Evolutionary conservation across 768 basidiomycete genomes (phyloP).

Genomic region (Suillus occidentalis): DNA sequence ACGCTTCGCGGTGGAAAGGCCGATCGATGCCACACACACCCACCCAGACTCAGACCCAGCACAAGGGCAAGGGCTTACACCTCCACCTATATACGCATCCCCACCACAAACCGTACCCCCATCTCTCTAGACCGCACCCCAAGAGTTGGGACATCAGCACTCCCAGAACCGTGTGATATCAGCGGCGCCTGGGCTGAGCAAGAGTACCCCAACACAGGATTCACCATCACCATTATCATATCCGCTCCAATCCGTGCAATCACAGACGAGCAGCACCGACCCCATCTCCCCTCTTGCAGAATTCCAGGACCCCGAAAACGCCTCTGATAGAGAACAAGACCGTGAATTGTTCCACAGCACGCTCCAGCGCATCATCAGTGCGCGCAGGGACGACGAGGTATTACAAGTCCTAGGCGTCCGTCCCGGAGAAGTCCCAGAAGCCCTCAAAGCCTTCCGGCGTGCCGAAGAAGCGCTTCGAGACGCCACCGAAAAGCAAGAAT

Average conservation of each 20-base stretch:
- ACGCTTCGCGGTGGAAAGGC: background rate
- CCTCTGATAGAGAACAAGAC: background rate
- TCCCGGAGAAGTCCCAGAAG: background rate
- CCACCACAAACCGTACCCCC: no score
- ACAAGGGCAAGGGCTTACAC: background rate
- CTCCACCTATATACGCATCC: background rate
- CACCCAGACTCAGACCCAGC: no score
- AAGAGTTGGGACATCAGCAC: background rate
- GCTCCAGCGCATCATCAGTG: background rate
- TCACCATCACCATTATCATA: no score
- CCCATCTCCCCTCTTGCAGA: background rate
- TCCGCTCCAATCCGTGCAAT: background rate
- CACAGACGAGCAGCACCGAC: background rate
- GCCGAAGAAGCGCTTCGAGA: background rate
- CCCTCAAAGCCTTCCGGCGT: background rate
- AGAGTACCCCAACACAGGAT: background rate
- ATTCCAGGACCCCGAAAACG: background rate
- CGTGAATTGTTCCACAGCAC: background rate
- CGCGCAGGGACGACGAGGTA: background rate
- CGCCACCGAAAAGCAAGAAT: background rate
- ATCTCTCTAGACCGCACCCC: background rate
- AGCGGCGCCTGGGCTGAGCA: background rate
- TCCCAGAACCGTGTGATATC: background rate
- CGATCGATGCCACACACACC: background rate
- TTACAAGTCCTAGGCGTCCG: background rate